Percentiles rank a stretch among this genome's conserved stretches.
Conservation (phyloP, 768 basidiomycete genomes). For the Clitopilus passeckerianus region DNA sequence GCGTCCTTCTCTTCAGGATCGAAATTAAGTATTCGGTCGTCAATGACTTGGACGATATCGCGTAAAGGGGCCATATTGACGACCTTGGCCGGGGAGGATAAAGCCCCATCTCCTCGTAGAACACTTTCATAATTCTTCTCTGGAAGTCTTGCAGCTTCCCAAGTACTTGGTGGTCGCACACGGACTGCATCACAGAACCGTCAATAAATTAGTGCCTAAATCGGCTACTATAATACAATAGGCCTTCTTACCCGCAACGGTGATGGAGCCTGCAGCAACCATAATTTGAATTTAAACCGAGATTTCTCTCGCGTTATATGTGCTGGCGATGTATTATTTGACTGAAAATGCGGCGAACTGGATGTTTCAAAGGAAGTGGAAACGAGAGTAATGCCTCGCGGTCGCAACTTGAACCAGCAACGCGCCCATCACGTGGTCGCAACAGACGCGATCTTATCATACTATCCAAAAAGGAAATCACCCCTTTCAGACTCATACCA, state of each 20-base stretch:
- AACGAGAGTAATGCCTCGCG: not conserved
- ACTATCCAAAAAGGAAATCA: not conserved
- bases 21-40: slow-evolving; percentile 93
- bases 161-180: slow-evolving; percentile 80
- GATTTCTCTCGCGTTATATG: slow-evolving; percentile 7
- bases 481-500: slow-evolving; percentile 18
- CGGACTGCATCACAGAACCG: slow-evolving; percentile 53
- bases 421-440: slow-evolving; percentile 28
- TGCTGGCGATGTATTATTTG: slow-evolving; percentile 7
- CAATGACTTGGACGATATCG: slow-evolving; percentile 83
- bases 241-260: slow-evolving; percentile 63
- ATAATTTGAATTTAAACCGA: slow-evolving; percentile 27
- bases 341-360: slow-evolving; percentile 10
- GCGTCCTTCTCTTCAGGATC: slow-evolving; percentile 91
- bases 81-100: slow-evolving; percentile 62
- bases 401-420: slow-evolving; percentile 7
- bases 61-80: slow-evolving; percentile 56
- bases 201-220: slow-evolving; percentile 11
- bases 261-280: slow-evolving; percentile 85
- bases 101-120: slow-evolving; percentile 80
- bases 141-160: slow-evolving; percentile 84
- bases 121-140: slow-evolving; percentile 64
- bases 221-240: slow-evolving; percentile 5
- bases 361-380: not conserved
- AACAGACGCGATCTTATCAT: slow-evolving; percentile 2